Base-by-base conservation (phyloP, 805 yeast species). In the Maudiozyma serrabonitensis region DNA sequence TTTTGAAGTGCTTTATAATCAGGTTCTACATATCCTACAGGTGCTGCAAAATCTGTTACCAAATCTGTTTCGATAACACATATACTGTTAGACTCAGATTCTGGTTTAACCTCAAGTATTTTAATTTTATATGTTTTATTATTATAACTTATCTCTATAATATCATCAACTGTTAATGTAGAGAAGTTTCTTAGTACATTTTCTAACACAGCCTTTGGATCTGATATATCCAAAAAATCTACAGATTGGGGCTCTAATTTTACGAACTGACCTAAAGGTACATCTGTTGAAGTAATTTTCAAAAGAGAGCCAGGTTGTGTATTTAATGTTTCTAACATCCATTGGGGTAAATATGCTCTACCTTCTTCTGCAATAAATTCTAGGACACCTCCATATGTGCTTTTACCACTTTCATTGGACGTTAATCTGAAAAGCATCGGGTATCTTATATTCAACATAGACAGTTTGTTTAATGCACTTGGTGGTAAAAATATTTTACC, bases 351-450 rank as follows among this genome's bases (percentile, higher is more conserved):
- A 64, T 93, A 93, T 2, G 80, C 93, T 50, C 99, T 75, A 16
- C 99, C 99, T 71, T 93, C 99, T 62, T 93, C 98, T 0, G 99
- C 96, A 16, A 87, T 84, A 66, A 93, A 93, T 69, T 93, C 99
- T 52, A 93, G 71, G 28, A 93, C 99, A 62, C 99, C 99, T 44
- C 90, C 85, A 64, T 89, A 96, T 0, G 97, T 87, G 7, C 64
- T 70, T 32, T 73, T 63, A 3, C 74, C 71, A 23, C 77, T 72
- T 37, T 78, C 83, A 57, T 84, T 95, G 49, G 85, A 84, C 34
- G 73, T 71, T 40, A 93, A 69, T 64, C 84, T 85, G 62, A 93
- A 93, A 45, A 93, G 73, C 99, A 93, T 93, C 0, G 99, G 99
- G 61, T 93, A 93, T 57, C 96, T 75, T 51, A 93, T 88, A 62